Base-by-base conservation (phyloP, 495 filamentous ascomycete species). In the Elasticomyces elasticus region DNA sequence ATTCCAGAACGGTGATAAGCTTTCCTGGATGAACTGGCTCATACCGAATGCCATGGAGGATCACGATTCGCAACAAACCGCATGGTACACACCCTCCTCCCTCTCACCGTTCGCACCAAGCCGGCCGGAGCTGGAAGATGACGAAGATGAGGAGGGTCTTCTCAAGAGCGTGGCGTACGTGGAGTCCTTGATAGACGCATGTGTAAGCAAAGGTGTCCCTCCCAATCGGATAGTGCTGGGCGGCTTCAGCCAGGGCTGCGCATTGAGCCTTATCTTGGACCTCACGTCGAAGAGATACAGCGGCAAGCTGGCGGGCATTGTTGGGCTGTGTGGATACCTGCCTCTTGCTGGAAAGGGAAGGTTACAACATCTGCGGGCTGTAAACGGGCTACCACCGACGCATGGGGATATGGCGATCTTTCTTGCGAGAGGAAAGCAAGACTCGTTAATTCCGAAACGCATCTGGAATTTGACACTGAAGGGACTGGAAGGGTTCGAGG, bases 211-310 rank as follows among this genome's bases (percentile, higher is more conserved):
- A 24, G 70, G 72, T 19, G 62, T 75, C 0, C 59, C 62, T 24
- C 46, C 59, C 11, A 58, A 67, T 1, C 55, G 71, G 11, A 69
- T 75, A 19, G 59, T 74, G 1, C 50, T 75, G 7, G 71, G 70
- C 6, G 72, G 71, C 1, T 75, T 75, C 56, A 67, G 64, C 27
- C 71, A 73, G 48, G 72, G 72, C 26, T 67, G 66, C 53, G 70
- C 72, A 0, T 55, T 75, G 48, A 56, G 61, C 6, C 45, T 73
- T 24, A 51, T 74, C 10, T 60, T 62, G 0, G 70, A 67, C 12
- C 55, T 75, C 17, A 62, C 45, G n/a, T 67, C 63, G 0, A 42
- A 47, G 33, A 63, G 60, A 30, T 69, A 67, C 56, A 48, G 47
- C 0, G 69, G 68, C 0, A 52, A 59, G 42, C 53, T 75, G 19